Evolutionary conservation across 257 asterid species (phyloP).

Genomic region (Petrea volubilis): DNA sequence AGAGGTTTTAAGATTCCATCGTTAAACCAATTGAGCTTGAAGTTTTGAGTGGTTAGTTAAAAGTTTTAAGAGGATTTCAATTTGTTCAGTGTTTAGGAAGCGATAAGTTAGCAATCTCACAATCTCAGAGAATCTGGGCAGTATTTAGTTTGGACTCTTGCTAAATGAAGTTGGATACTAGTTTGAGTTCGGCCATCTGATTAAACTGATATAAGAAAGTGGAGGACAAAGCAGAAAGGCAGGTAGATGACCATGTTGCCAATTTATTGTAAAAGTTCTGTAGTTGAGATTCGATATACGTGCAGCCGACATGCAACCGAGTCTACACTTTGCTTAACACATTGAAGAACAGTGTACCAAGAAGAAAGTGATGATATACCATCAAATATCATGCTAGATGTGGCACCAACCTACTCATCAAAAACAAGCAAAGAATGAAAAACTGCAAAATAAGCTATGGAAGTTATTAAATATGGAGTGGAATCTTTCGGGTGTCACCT

Average conservation of each 20-base stretch:
- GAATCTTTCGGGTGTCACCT: background rate
- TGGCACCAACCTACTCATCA: background rate
- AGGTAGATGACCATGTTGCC: background rate
- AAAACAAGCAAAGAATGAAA: background rate
- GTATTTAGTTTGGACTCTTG: background rate
- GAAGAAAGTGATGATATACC: background rate
- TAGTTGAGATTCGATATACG: background rate
- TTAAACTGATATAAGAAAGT: background rate
- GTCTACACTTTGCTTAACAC: background rate
- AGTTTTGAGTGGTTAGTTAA: background rate
- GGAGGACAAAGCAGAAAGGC: background rate
- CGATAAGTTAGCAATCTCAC: background rate
- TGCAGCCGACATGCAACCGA: background rate
- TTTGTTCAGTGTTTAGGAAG: background rate
- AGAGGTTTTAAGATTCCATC: background rate
- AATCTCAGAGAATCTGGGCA: background rate
- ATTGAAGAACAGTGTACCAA: background rate
- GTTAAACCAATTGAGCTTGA: background rate
- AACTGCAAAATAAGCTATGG: background rate
- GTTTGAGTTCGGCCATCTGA: background rate
- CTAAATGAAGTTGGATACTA: background rate
- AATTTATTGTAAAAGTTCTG: background rate
- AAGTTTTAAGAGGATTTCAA: background rate
- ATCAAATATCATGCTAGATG: background rate
- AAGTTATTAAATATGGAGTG: background rate